Conservation (phyloP, 2,329 filamentous ascomycete species). For the Fusarium liriodendri region DNA sequence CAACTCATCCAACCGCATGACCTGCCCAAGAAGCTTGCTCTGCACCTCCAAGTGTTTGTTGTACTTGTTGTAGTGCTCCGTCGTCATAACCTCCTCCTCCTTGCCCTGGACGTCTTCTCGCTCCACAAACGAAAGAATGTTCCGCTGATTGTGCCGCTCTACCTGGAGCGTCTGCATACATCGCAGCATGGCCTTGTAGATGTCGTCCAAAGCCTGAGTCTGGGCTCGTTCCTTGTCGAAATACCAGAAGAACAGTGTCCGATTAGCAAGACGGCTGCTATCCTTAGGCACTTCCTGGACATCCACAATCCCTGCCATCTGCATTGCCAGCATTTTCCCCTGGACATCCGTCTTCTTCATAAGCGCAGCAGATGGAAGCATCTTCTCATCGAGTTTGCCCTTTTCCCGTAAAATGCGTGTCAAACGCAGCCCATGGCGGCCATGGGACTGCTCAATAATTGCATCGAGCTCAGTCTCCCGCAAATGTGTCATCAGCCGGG, state of each 20-base stretch:
- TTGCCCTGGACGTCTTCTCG: conserved; percentile 87
- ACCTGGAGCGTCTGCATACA: conserved; percentile 83
- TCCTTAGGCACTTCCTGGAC: conserved; percentile 95
- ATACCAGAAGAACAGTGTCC: conserved; percentile 92
- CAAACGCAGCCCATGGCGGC: conserved; percentile 81
- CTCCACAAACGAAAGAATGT: conserved; percentile 83
- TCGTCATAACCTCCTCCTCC: conserved; percentile 82
- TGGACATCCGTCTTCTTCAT: conserved; percentile 89
- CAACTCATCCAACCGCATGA: conserved; percentile 85
- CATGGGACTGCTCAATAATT: conserved; percentile 82
- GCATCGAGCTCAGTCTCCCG: conserved; percentile 84
- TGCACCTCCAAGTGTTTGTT: conserved; percentile 71
- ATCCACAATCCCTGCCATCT: conserved; percentile 87
- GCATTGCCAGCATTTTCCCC: conserved; percentile 85
- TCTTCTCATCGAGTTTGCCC: conserved; percentile 95
- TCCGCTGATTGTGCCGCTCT: conserved; percentile 77
- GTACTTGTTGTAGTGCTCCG: conserved; percentile 76
- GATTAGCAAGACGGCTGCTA: conserved; percentile 80
- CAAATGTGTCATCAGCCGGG: conserved; percentile 75
- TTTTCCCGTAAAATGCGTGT: conserved; percentile 85
- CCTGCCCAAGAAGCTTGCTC: conserved; percentile 80
- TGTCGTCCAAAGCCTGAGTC: conserved; percentile 78
- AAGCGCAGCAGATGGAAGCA: conserved; percentile 81
- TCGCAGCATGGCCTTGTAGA: conserved; percentile 91
- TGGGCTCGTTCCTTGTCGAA: conserved; percentile 82